phyloP scores from a whole-genome alignment of 768 basidiomycete species.

The Suillus luteus region DNA sequence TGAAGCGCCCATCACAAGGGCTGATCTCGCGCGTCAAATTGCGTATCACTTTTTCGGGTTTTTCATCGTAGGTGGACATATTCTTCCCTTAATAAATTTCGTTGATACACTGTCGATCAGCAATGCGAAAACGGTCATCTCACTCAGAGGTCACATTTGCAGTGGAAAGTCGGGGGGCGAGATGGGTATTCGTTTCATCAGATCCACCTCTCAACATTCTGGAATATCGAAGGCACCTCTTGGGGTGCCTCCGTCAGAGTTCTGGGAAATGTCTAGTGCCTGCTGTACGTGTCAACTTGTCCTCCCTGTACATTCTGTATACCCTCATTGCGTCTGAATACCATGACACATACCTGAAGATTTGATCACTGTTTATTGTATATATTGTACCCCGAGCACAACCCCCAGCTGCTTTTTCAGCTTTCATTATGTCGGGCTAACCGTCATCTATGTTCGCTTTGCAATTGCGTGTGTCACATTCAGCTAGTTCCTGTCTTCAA shows the following conservation, averaged over 20 bases:
- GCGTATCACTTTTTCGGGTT: conserved; percentile 13
- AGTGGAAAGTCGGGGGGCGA: conserved; percentile 14
- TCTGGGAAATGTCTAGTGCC: neutral
- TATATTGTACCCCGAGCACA: neutral
- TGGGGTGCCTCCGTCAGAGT: conserved; percentile 17
- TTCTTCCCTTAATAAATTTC: neutral
- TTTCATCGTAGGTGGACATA: conserved; percentile 10
- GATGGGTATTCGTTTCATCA: conserved; percentile 9
- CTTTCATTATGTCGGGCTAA: too few relatives aligned
- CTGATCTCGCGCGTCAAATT: conserved; percentile 13
- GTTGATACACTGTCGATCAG: neutral
- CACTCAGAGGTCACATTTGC: neutral
- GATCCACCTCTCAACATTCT: conserved; percentile 15
- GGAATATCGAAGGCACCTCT: conserved; percentile 11
- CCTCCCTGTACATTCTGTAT: neutral
- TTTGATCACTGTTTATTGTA: neutral
- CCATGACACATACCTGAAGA: neutral
- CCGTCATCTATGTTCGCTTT: too few relatives aligned
- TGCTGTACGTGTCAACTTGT: neutral
- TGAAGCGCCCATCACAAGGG: conserved; percentile 3
- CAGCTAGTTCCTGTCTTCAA: too few relatives aligned
- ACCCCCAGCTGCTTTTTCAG: too few relatives aligned
- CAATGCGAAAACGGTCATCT: conserved; percentile 1
- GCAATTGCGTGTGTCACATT: too few relatives aligned
- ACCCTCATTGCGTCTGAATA: conserved; percentile 3